These are phyloP conservation scores for Hypoxylon sp. DNA, from an alignment of 2,329 filamentous ascomycete species.

Conservation along the genomic window DNA sequence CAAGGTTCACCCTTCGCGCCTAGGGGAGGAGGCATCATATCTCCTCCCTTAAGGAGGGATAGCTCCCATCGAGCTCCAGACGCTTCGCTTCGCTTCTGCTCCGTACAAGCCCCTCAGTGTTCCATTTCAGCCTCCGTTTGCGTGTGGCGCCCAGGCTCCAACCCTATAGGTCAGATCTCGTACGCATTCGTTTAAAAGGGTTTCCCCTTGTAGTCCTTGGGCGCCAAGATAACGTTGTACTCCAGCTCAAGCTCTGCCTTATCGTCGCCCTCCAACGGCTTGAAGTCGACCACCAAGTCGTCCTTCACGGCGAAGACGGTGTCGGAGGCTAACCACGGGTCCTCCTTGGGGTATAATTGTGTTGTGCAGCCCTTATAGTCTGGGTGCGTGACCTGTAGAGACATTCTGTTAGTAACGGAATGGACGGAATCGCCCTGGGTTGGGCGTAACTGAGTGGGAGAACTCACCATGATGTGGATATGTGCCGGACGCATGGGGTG, in stretches of 20 bases:
- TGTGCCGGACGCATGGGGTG: conserved; percentile 66
- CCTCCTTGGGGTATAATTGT: conserved; percentile 80
- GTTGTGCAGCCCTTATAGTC: conserved; percentile 80
- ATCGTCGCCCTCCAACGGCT: conserved; percentile 56
- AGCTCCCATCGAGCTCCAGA: not conserved
- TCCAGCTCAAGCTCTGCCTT: conserved; percentile 53
- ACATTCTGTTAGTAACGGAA: conserved; percentile 1
- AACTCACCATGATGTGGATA: conserved; percentile 65
- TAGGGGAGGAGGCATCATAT: not conserved
- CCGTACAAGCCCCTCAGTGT: not conserved
- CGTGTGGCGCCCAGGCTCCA: not conserved
- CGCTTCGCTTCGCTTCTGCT: not conserved
- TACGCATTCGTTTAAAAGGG: conserved; percentile 37
- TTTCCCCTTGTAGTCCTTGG: conserved; percentile 63
- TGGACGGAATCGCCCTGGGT: not conserved
- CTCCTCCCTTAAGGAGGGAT: not conserved
- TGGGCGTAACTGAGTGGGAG: not conserved
- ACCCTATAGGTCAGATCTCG: not conserved
- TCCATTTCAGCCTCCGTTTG: not conserved
- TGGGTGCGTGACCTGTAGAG: conserved; percentile 64
- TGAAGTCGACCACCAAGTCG: conserved; percentile 66
- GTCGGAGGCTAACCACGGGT: conserved; percentile 72
- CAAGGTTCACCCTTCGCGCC: not conserved
- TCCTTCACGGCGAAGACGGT: conserved; percentile 69
- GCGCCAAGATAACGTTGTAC: conserved; percentile 60